phyloP scores from a whole-genome alignment of 768 basidiomycete species.

The Collybiopsis confluens region DNA sequence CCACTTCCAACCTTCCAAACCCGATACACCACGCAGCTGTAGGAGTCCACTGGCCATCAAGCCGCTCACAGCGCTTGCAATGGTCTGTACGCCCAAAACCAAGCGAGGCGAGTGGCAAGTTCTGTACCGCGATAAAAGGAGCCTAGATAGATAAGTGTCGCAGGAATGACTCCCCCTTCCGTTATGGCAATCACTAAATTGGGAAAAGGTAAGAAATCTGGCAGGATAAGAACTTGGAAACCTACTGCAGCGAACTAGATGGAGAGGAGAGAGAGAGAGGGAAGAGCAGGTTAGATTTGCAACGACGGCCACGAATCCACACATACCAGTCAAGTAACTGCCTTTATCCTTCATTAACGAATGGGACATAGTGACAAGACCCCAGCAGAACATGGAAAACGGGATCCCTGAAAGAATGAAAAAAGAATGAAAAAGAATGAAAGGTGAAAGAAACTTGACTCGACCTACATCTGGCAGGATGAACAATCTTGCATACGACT shows the following conservation, averaged over 20 bases:
- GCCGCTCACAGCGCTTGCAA: conserved; percentile 36
- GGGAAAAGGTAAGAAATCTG: background rate
- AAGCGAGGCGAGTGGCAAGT: conserved; percentile 34
- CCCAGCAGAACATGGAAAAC: conserved; percentile 36
- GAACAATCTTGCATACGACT: conserved; percentile 34
- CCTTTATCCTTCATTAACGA: conserved; percentile 30
- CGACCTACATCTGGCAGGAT: conserved; percentile 30
- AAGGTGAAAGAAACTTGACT: too few relatives aligned
- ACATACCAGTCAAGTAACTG: conserved; percentile 30
- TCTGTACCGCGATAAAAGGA: conserved; percentile 41
- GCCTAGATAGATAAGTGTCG: conserved; percentile 38
- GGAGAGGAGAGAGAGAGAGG: too few relatives aligned
- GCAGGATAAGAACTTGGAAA: background rate
- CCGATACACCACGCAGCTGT: conserved; percentile 27
- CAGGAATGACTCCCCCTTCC: conserved; percentile 37
- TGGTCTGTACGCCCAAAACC: conserved; percentile 38
- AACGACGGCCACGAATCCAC: background rate
- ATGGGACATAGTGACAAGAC: conserved; percentile 32
- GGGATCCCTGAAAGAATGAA: conserved; percentile 27
- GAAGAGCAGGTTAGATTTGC: background rate
- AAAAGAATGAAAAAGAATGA: background rate
- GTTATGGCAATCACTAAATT: conserved; percentile 34
- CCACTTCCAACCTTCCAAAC: conserved; percentile 36
- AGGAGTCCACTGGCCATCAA: conserved; percentile 37
- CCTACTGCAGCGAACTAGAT: conserved; percentile 30